Base-by-base conservation (phyloP, 2,329 filamentous ascomycete species). In the Leptosphaerulina australis region DNA sequence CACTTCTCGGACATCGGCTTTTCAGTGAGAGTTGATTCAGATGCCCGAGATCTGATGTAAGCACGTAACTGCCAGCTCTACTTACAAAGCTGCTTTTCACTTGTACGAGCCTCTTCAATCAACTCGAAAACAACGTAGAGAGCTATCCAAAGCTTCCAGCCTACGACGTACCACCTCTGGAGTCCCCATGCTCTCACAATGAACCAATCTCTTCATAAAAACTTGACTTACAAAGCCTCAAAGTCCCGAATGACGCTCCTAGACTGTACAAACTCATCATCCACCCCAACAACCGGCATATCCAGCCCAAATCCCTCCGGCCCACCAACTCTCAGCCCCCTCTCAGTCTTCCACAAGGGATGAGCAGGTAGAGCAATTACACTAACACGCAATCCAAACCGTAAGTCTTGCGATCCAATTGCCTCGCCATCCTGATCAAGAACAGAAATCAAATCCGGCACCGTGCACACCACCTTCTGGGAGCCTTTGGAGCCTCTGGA, bases 281-380 rank as follows among this genome's bases (percentile, higher is more conserved):
- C 29, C 14, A 48, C 25, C 10, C 21, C 29, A 15, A 31, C 26
- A 17, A 41, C 24, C 4, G 38, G 38, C 11, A 22, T 41, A 4
- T 36, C 28, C 18, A 49, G 35, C 17, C 46, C 51, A 38, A 55
- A 55, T 3, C 39, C 51, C n/a, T 46, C 37, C 12, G 46, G 40
- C 1, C 51, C 45, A 21, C 51, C 36, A 21, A 39, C 29, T 3
- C n/a, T 31, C 36, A 49, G 30, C 17, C 51, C 46, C 26, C 43
- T 43, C 34, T 50, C 30, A 6, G 37, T 45, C 22, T 41, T 51
- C 48, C 48, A 51, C 3, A 51, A 14, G 4, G 48, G 48, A 34
- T 30, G 41, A 3, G 51, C 45, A 20, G 33, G 33, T 6, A 54
- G 21, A 14, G 33, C 51, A 21, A 50, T 41, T 10, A 54, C 45